phyloP scores from a whole-genome alignment of 805 yeast genomes.

The Candida oleophila region DNA sequence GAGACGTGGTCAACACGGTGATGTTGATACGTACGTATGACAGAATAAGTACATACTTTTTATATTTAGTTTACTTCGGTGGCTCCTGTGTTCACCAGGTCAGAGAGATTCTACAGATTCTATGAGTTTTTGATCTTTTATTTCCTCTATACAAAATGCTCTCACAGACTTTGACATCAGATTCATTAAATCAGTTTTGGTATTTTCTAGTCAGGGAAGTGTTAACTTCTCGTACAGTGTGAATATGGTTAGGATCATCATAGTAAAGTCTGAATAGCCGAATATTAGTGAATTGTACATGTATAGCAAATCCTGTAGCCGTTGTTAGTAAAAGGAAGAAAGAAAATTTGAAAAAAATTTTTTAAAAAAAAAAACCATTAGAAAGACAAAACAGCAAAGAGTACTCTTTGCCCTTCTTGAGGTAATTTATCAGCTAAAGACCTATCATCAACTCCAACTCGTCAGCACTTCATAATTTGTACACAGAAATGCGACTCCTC shows the following conservation, averaged over 20 bases:
- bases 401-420: background rate
- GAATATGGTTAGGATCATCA: constrained; percentile 46
- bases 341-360: background rate
- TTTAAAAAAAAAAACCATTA: too few relatives aligned
- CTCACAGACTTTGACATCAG: constrained; percentile 24
- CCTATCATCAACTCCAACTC: constrained; percentile 45
- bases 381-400: background rate
- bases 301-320: constrained; percentile 16
- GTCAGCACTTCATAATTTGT: constrained; percentile 44
- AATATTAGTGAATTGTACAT: constrained; percentile 12
- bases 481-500: constrained; percentile 49
- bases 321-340: constrained; percentile 9
- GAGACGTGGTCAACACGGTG: background rate
- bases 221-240: constrained; percentile 44
- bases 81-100: too few relatives aligned
- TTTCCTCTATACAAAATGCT: background rate
- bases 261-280: constrained; percentile 17
- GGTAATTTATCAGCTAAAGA: constrained; percentile 33
- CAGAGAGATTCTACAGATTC: too few relatives aligned
- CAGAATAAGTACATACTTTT: too few relatives aligned
- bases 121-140: background rate
- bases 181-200: constrained; percentile 48
- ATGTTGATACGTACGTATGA: background rate
- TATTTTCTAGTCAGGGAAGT: constrained; percentile 37
- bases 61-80: too few relatives aligned